These are phyloP conservation scores for Phytophthora litchii DNA, from an alignment of 352 stramenopile genomes.

Conservation along the genomic window DNA sequence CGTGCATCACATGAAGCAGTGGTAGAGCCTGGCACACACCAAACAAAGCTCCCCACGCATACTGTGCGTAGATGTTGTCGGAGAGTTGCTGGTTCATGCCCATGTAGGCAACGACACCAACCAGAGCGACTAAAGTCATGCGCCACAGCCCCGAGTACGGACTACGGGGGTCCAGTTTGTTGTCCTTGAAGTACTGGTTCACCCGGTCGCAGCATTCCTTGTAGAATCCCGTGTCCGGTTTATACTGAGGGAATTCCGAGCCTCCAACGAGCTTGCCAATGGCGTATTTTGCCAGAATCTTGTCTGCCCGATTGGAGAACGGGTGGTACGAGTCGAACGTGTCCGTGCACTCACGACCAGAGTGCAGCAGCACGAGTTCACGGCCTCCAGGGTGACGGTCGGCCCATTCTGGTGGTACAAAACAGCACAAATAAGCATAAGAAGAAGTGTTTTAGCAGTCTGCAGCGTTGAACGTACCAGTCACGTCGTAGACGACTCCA, in stretches of 20 bases:
- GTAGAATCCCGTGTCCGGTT: slow-evolving; percentile 92
- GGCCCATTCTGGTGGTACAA: slow-evolving; percentile 58
- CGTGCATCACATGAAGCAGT: slow-evolving; percentile 94
- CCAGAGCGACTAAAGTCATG: slow-evolving; percentile 82
- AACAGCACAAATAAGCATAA: not conserved
- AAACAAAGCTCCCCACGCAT: slow-evolving; percentile 83
- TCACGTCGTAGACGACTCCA: slow-evolving; percentile 95
- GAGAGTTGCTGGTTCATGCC: slow-evolving; percentile 78
- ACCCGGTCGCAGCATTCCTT: slow-evolving; percentile 85
- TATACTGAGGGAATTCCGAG: slow-evolving; percentile 91
- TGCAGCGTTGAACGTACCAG: slow-evolving; percentile 43
- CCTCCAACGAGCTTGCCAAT: slow-evolving; percentile 79
- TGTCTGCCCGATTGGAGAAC: slow-evolving; percentile 84
- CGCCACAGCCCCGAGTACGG: slow-evolving; percentile 84
- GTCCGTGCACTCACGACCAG: slow-evolving; percentile 84
- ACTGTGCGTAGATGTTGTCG: slow-evolving; percentile 61
- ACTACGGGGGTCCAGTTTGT: slow-evolving; percentile 89
- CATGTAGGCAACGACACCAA: slow-evolving; percentile 70
- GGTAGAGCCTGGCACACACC: slow-evolving; percentile 89
- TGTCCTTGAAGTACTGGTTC: slow-evolving; percentile 88
- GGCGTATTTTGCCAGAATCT: slow-evolving; percentile 85
- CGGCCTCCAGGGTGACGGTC: slow-evolving; percentile 83
- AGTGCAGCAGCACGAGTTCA: slow-evolving; percentile 83
- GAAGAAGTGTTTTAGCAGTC: slow-evolving; percentile 1
- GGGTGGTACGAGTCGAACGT: slow-evolving; percentile 93